These are phyloP conservation scores for Myxozyma nipponensis DNA, from an alignment of 805 yeast genomes.

Conservation along the genomic window DNA sequence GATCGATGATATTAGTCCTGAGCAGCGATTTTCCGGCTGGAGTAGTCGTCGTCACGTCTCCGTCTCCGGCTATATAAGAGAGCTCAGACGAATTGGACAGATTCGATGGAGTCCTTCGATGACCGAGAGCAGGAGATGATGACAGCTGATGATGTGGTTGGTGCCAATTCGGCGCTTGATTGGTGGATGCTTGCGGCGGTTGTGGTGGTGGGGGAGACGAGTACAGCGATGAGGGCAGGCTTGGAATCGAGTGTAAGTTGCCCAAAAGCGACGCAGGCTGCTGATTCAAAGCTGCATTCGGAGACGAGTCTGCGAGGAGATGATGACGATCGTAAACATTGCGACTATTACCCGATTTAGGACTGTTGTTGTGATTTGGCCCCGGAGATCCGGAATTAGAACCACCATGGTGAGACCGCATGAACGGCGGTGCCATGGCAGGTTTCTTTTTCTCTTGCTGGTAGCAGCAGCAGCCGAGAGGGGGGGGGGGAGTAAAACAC, in stretches of 20 bases:
- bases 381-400: not conserved
- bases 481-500: not conserved
- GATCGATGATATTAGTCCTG: not conserved
- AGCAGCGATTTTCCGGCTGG: not conserved
- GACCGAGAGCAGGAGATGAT: not conserved
- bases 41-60: not conserved
- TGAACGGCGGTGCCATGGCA: conserved; percentile 2
- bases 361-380: not conserved
- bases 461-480: not conserved
- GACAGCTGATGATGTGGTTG: too few relatives aligned
- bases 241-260: not conserved
- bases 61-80: not conserved
- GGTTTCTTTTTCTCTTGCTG: not conserved
- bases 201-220: too few relatives aligned
- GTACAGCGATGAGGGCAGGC: too few relatives aligned
- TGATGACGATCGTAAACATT: not conserved
- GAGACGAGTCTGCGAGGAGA: not conserved
- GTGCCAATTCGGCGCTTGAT: not conserved
- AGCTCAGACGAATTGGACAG: not conserved
- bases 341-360: not conserved
- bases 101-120: not conserved
- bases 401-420: conserved; percentile 5
- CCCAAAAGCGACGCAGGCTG: not conserved
- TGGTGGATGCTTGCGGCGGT: not conserved
- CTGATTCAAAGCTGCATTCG: not conserved